Base-by-base conservation (phyloP, 2,329 filamentous ascomycete species). In the Xylaria arbuscula region DNA sequence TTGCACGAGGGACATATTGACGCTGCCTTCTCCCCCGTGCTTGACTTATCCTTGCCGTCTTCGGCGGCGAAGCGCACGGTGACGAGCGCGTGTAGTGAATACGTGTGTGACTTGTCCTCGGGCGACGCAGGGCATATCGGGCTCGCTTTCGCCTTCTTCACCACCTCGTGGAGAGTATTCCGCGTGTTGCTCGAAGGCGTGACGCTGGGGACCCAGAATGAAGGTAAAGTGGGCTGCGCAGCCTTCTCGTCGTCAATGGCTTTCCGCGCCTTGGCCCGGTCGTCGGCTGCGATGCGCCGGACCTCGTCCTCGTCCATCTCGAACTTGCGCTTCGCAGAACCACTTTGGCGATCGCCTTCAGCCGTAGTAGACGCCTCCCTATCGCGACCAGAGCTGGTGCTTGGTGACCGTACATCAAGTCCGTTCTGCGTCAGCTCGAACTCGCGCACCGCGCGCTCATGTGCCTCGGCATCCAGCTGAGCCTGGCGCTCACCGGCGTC, bases 131-230 rank as follows among this genome's bases (percentile, higher is more conserved):
- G 94, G 74, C 94, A 98, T 2, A 91, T 83, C 0, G 94, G 93
- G 5, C 85, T 84, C 32, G 87, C 81, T 76, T 96, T 97, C 59
- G 82, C 78, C 62, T 88, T 86, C 77, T 89, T 90, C n/a, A 81
- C 81, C 47, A 87, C 81, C 7, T 86, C 81, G 75, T 89, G 83
- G 61, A 89, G 82, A 61, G 85, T 82, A 57, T 84, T 82, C 55
- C 87, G 87, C 45, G 85, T 87, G 67, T 90, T 88, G 54, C 88
- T 87, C 0, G 85, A 85, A 0, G 93, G 93, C 0, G 92, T 97
- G 66, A 95, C 87, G 0, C 92, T 93, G 0, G 94, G 95, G 0
- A 95, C 91, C 96, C 95, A 98, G 81, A 98, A 98, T 0, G 93
- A 97, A 0, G 93, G 93, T 0, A 97, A 82, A 17, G 87, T 86